Evolutionary conservation across 2,329 filamentous ascomycete species (phyloP).

Genomic region (Ascochyta lentis): DNA sequence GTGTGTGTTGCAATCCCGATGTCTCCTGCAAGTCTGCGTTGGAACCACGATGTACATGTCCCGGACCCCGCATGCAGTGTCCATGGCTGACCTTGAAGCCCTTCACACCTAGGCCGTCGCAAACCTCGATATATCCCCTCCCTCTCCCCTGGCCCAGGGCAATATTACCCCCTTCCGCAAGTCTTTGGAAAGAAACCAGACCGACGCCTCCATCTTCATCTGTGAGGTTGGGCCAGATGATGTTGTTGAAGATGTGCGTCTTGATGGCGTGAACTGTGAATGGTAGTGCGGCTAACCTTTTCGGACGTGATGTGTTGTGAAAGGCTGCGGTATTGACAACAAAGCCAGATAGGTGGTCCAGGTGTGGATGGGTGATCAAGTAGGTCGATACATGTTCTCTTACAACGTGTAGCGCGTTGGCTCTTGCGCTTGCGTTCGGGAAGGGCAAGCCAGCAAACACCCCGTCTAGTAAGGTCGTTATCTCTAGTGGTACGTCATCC

Average conservation of each 20-base stretch:
- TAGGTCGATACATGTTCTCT: slow-evolving; percentile 83
- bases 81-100: slow-evolving; percentile 89
- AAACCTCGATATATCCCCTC: slow-evolving; percentile 85
- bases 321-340: slow-evolving; percentile 92
- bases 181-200: slow-evolving; percentile 84
- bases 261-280: slow-evolving; percentile 93
- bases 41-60: slow-evolving; percentile 53
- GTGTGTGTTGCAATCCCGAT: slow-evolving; percentile 30
- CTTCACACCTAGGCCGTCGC: slow-evolving; percentile 87
- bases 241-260: slow-evolving; percentile 93
- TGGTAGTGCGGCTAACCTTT: slow-evolving; percentile 83
- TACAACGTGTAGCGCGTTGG: slow-evolving; percentile 83
- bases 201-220: slow-evolving; percentile 96
- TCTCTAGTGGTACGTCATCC: slow-evolving; percentile 47
- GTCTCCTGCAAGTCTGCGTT: slow-evolving; percentile 50
- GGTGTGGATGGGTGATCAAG: slow-evolving; percentile 94
- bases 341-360: slow-evolving; percentile 91
- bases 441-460: slow-evolving; percentile 83
- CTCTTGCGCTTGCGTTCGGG: slow-evolving; percentile 68
- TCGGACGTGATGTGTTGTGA: slow-evolving; percentile 76
- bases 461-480: slow-evolving; percentile 65
- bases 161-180: slow-evolving; percentile 87
- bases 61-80: slow-evolving; percentile 74
- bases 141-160: slow-evolving; percentile 80
- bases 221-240: slow-evolving; percentile 96